Evolutionary conservation across 352 stramenopile species (phyloP).

Genomic region (Elongisporangium anandrum): DNA sequence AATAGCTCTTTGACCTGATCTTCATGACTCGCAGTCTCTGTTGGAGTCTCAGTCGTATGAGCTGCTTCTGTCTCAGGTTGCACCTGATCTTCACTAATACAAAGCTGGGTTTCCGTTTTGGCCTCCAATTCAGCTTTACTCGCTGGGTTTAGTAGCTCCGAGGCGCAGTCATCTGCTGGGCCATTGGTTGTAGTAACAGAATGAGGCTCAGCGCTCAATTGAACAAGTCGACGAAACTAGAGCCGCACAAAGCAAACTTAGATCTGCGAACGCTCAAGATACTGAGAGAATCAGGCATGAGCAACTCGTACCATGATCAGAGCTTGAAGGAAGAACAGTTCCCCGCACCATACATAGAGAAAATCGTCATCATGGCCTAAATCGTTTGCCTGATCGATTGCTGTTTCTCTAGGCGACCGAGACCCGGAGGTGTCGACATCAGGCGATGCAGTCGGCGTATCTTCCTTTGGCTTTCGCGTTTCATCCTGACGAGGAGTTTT

Average conservation of each 20-base stretch:
- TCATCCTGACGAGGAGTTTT: constrained; percentile 22
- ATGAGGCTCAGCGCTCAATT: background rate
- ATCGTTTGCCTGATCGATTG: background rate
- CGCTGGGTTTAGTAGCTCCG: background rate
- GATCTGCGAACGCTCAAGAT: background rate
- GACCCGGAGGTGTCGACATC: background rate
- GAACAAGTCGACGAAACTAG: background rate
- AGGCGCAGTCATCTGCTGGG: background rate
- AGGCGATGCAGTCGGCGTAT: background rate
- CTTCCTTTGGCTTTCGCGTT: constrained; percentile 5
- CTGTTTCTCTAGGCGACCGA: background rate
- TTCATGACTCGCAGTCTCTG: background rate
- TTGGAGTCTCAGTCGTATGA: background rate
- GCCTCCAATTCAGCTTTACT: background rate
- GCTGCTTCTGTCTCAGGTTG: background rate
- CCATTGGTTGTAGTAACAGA: background rate
- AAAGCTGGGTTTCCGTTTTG: background rate
- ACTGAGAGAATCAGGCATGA: background rate
- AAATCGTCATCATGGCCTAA: constrained; percentile 37
- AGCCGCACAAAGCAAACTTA: background rate
- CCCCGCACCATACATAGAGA: constrained; percentile 55
- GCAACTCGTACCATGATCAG: constrained; percentile 28
- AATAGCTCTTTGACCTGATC: constrained; percentile 18
- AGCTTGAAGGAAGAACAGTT: constrained; percentile 57
- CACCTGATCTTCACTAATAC: background rate